Percentiles rank a stretch among this genome's conserved stretches.
phyloP scores from a whole-genome alignment of 2,329 filamentous ascomycete species.

The Cladophialophora yegresii region DNA sequence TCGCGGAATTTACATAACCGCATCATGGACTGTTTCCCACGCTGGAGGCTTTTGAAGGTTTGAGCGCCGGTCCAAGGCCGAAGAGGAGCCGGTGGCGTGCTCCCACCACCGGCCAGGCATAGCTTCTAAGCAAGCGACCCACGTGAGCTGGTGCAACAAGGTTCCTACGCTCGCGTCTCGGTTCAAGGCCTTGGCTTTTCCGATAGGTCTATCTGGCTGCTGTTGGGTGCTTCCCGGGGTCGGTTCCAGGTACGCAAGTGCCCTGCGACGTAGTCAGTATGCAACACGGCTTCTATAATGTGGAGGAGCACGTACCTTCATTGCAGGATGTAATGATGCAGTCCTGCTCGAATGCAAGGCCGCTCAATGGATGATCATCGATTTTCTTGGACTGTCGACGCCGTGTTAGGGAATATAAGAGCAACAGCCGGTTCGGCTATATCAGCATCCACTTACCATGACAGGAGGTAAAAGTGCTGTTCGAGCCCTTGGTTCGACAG shows the following conservation, averaged over 20 bases:
- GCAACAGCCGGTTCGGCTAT: conserved; percentile 1
- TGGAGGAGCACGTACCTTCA: conserved; percentile 64
- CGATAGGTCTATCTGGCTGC: conserved; percentile 40
- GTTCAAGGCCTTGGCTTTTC: conserved; percentile 19
- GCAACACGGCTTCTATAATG: conserved; percentile 25
- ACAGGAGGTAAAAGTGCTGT: conserved; percentile 89
- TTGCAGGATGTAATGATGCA: conserved; percentile 91
- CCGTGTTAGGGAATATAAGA: conserved; percentile 18
- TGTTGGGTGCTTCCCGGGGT: conserved; percentile 53
- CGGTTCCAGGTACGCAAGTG: conserved; percentile 75
- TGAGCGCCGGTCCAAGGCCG: neutral
- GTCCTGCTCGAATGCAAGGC: conserved; percentile 91
- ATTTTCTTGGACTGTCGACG: conserved; percentile 71
- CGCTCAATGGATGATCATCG: conserved; percentile 82
- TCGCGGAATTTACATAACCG: neutral
- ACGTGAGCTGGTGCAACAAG: neutral
- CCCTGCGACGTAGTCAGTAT: conserved; percentile 50
- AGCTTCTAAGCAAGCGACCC: neutral
- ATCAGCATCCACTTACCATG: conserved; percentile 61
- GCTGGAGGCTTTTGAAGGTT: neutral
- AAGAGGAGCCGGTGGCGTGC: neutral
- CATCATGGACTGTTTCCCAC: neutral
- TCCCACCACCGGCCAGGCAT: neutral
- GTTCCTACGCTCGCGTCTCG: neutral
- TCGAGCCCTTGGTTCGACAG: conserved; percentile 78